Evolutionary conservation across 768 basidiomycete species (phyloP).

Genomic region (Russula abietina): DNA sequence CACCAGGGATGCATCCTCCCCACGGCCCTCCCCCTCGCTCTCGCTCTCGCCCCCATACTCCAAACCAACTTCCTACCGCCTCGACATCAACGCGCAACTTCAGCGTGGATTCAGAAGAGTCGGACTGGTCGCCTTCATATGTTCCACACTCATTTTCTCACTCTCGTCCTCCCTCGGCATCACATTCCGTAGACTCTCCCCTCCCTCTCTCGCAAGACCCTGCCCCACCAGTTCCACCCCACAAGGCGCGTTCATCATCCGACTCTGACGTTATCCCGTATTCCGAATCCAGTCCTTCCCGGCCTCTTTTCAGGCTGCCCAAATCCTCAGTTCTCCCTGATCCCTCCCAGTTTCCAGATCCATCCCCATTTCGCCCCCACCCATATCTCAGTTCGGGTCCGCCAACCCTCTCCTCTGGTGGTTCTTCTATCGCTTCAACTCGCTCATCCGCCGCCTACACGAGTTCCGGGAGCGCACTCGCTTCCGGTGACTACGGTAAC

Average conservation of each 20-base stretch:
- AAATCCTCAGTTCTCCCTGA: conserved; percentile 49
- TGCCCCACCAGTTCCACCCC: conserved; percentile 31
- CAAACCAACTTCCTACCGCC: conserved; percentile 15
- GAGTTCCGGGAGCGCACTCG: conserved; percentile 56
- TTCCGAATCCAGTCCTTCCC: conserved; percentile 32
- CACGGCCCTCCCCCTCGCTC: conserved; percentile 22
- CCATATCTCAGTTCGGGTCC: conserved; percentile 40
- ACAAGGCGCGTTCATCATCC: conserved; percentile 37
- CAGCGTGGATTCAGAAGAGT: conserved; percentile 25
- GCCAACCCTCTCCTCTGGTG: conserved; percentile 62
- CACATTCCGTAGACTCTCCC: conserved; percentile 31
- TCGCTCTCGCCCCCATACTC: conserved; percentile 20
- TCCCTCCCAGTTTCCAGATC: conserved; percentile 65
- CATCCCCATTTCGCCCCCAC: conserved; percentile 56
- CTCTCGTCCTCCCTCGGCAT: conserved; percentile 27
- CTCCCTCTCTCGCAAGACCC: conserved; percentile 26
- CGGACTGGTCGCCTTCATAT: conserved; percentile 28
- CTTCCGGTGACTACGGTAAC: conserved; percentile 51
- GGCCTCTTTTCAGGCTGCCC: conserved; percentile 38
- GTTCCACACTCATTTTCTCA: conserved; percentile 23
- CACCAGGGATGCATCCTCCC: conserved; percentile 21
- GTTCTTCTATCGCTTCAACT: conserved; percentile 64
- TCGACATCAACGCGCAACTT: conserved; percentile 15
- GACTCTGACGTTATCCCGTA: conserved; percentile 38
- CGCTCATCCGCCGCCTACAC: conserved; percentile 78